Percentiles rank a stretch among this genome's conserved stretches.
Evolutionary conservation across 148 eudicot genomes (phyloP).

Genomic region (Cornus suecica): DNA sequence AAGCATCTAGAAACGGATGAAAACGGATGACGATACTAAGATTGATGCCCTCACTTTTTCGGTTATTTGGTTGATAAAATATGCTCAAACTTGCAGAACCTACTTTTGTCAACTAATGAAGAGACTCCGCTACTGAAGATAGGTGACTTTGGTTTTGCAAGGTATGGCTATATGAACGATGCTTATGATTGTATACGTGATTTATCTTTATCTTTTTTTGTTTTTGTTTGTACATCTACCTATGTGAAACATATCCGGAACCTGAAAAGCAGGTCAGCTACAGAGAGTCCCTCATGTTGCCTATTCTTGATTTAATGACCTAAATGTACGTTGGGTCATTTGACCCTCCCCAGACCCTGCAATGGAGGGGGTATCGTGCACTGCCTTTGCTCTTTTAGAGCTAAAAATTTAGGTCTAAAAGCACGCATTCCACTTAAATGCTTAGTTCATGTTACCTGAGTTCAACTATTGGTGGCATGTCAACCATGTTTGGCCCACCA

Average conservation of each 20-base stretch:
- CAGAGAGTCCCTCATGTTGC: background rate
- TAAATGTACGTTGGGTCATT: too few species aligned
- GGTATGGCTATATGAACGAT: conserved; percentile 21
- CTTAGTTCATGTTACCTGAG: background rate
- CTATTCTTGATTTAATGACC: background rate
- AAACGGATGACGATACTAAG: background rate
- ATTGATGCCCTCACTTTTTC: background rate
- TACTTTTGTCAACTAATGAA: conserved; percentile 42
- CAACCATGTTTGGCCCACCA: background rate
- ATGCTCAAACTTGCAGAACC: conserved; percentile 37
- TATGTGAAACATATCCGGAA: background rate
- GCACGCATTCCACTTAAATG: background rate
- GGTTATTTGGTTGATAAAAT: background rate
- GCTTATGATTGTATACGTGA: background rate
- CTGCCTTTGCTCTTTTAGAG: too few species aligned
- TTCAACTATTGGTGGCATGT: background rate
- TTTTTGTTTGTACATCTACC: background rate
- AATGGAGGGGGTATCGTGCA: too few species aligned
- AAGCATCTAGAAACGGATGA: too few species aligned
- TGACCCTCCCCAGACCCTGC: too few species aligned
- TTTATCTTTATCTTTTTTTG: background rate
- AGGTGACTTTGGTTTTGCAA: conserved; percentile 66
- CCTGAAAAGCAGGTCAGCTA: background rate
- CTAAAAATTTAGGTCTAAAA: background rate
- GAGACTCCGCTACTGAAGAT: conserved; percentile 47